Base-by-base conservation (phyloP, 2,329 filamentous ascomycete genomes). In the Didymella segeticola region DNA sequence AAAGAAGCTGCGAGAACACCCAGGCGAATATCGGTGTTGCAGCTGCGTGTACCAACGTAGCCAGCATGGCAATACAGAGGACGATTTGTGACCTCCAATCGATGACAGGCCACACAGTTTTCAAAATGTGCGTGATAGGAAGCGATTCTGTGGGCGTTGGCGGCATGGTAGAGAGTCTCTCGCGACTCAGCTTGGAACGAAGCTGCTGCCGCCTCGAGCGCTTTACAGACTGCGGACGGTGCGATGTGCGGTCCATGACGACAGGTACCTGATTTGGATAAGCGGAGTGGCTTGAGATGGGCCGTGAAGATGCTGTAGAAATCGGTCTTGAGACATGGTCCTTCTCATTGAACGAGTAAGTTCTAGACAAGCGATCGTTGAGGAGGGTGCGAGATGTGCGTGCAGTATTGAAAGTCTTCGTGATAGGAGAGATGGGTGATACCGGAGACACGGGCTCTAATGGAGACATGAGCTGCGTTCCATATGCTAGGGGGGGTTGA, bases 1-100 rank as follows among this genome's bases (percentile, higher is more conserved):
- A 76, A 0, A 96, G 81, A 0, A 97, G 81, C 50, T 87, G 84
- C 0, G 91, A 85, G 43, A 96, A 87, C 8, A 89, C 79, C 69
- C 83, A 91, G 0, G 91, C 88, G 64, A 97, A 97, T 0, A 85
- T 77, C 0, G 92, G 90, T 0, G 88, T 89, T 22, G 84, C 81
- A 3, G 81, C 83, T 3, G 90, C 88, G 39, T 90, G 86, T 0
- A 88, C 63, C 1, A 89, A 64, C 25, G 88, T 86, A 37, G 83
- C 80, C 0, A 83, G n/a, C 9, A 91, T 74, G 1, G 87, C 90
- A 2, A 83, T 47, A 0, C 88, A 23, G 1, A 96, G 75, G 11
- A 83, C 71, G 0, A 82, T 2, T 1, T 82, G 84, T 11, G 87
- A 79, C 6, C 60, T 74, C 45, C 63, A 67, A 1, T 78, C 75